A percentile compares a stretch with the other conserved stretches of the same genome.
These are phyloP conservation scores for Ophiostoma perfectum DNA, from an alignment of 2,329 filamentous ascomycete genomes.

Conservation along the genomic window DNA sequence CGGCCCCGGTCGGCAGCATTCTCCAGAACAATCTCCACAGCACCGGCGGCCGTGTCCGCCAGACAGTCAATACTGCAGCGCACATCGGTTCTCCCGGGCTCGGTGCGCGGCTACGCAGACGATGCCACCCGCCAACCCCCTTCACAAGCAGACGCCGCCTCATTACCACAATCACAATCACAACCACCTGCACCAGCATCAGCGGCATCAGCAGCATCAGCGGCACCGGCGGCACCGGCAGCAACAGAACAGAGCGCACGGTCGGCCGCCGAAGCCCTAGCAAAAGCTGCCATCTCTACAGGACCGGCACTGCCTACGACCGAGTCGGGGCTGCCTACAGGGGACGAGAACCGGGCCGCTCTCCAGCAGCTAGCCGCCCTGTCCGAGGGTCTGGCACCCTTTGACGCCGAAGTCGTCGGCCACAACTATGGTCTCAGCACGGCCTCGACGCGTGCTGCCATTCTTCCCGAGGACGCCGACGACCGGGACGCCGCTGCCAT, in stretches of 20 bases:
- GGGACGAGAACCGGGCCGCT: slow-evolving; percentile 39
- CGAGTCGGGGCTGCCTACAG: neutral
- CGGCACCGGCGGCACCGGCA: neutral
- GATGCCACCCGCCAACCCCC: slow-evolving; percentile 22
- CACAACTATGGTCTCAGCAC: slow-evolving; percentile 72
- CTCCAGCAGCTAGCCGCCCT: slow-evolving; percentile 36
- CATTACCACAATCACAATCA: neutral
- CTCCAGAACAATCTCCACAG: neutral
- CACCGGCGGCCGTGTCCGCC: neutral
- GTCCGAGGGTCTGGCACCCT: slow-evolving; percentile 33
- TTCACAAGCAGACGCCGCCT: neutral
- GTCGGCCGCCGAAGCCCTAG: neutral
- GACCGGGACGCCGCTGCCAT: slow-evolving; percentile 29
- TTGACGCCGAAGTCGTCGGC: slow-evolving; percentile 41
- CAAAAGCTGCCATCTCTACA: neutral
- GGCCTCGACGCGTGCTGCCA: slow-evolving; percentile 16
- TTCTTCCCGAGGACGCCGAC: neutral
- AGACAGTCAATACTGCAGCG: neutral
- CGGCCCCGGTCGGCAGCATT: slow-evolving; percentile 34
- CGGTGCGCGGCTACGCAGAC: slow-evolving; percentile 30
- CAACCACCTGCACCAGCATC: neutral
- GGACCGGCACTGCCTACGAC: neutral
- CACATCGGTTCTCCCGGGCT: slow-evolving; percentile 21
- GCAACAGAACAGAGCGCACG: neutral
- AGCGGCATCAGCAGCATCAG: neutral